phyloP scores from a whole-genome alignment of 73 alveolate species.

The Paramecium pentaurelia region DNA sequence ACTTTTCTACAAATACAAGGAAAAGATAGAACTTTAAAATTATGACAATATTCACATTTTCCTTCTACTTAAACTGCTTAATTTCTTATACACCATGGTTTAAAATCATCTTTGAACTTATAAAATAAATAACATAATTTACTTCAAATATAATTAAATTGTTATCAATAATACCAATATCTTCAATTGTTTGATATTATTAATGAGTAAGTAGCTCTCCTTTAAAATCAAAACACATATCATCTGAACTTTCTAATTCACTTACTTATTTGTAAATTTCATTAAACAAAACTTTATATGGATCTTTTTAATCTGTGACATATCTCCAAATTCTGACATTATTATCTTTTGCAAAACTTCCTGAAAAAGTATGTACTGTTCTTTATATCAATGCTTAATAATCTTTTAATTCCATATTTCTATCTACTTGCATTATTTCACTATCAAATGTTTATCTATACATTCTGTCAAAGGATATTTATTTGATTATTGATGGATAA shows the following conservation, averaged over 20 bases:
- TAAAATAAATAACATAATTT: neutral
- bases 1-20: slow-evolving; percentile 72
- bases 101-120: neutral
- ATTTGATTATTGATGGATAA: neutral
- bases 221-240: neutral
- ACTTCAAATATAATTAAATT: slow-evolving; percentile 2
- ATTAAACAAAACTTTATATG: neutral
- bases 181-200: slow-evolving; percentile 1
- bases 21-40: slow-evolving; percentile 42
- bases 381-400: neutral
- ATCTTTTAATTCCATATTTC: neutral
- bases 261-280: neutral
- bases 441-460: neutral
- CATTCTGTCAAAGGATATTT: neutral
- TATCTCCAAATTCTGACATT: slow-evolving; percentile 41
- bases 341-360: slow-evolving; percentile 2
- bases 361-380: slow-evolving; percentile 21
- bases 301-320: neutral
- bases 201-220: neutral
- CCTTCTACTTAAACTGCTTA: slow-evolving; percentile 45
- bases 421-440: slow-evolving; percentile 3
- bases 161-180: neutral
- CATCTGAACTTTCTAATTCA: neutral
- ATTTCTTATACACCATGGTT: slow-evolving; percentile 50
- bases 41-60: slow-evolving; percentile 70